These are phyloP conservation scores for Tilletia caries DNA, from an alignment of 1,284 basidiomycete species.

Conservation along the genomic window DNA sequence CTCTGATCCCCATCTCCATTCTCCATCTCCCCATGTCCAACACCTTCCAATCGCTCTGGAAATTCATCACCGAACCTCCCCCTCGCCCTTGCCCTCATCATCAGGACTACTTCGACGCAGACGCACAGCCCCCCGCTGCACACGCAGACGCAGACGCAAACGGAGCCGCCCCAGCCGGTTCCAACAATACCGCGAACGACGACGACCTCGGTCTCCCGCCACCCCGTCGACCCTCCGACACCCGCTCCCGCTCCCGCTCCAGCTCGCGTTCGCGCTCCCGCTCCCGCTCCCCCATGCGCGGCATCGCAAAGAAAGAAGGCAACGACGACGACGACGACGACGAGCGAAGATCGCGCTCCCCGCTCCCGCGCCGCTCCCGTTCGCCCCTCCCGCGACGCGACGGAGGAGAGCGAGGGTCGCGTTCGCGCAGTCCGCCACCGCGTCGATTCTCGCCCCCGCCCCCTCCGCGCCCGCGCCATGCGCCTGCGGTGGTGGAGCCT, in stretches of 20 bases:
- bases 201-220: background rate
- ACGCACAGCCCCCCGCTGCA: background rate
- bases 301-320: no score
- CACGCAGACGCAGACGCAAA: background rate
- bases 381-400: conserved; percentile 25
- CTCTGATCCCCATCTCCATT: no score
- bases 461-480: conserved; percentile 16
- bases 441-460: background rate
- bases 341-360: conserved; percentile 20
- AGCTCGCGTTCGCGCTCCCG: background rate
- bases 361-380: conserved; percentile 22
- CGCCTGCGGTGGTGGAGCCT: conserved; percentile 63
- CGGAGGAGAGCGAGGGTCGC: background rate
- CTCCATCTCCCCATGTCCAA: background rate
- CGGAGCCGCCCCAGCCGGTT: no score
- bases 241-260: background rate
- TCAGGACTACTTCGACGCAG: conserved; percentile 14
- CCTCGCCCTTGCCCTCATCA: conserved; percentile 15
- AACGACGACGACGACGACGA: conserved; percentile 24
- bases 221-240: background rate
- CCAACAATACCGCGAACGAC: background rate
- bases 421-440: background rate
- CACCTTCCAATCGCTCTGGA: background rate
- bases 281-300: background rate
- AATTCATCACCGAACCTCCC: background rate